phyloP scores from a whole-genome alignment of 768 basidiomycete species.

The Tylopilus plumbeoviolaceoides region DNA sequence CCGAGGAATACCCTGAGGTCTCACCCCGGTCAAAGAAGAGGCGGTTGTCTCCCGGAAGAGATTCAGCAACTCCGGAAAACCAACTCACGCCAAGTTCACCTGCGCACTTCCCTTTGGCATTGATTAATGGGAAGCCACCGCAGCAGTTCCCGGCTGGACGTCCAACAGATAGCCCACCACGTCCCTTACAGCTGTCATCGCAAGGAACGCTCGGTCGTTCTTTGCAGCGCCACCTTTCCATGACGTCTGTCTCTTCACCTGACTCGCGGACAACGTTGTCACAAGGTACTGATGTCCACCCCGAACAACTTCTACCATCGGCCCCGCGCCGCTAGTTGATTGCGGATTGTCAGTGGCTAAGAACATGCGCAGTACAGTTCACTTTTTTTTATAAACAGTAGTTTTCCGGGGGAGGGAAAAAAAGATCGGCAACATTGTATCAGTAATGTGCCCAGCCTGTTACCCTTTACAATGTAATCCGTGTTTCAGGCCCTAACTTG shows the following conservation, averaged over 20 bases:
- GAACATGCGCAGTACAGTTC: no score
- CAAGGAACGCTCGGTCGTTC: constrained; percentile 18
- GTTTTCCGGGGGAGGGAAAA: no score
- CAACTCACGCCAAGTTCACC: constrained; percentile 4
- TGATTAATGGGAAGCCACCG: constrained; percentile 30
- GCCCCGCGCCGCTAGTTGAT: no score
- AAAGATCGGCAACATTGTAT: no score
- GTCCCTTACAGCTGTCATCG: not conserved
- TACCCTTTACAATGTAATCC: no score
- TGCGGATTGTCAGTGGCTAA: no score
- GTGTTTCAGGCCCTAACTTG: no score
- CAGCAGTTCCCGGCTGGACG: constrained; percentile 29
- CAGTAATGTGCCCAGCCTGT: no score
- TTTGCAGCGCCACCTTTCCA: constrained; percentile 26
- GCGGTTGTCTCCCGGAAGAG: constrained; percentile 14
- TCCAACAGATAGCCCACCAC: constrained; percentile 5
- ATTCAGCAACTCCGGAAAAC: not conserved
- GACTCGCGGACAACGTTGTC: constrained; percentile 24
- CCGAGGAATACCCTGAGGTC: constrained; percentile 2
- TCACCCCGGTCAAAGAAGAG: constrained; percentile 27
- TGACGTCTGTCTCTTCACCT: constrained; percentile 20
- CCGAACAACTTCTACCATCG: constrained; percentile 3
- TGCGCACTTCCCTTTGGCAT: constrained; percentile 12
- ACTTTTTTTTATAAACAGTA: no score
- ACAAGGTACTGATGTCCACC: constrained; percentile 4